phyloP scores from a whole-genome alignment of 805 yeast species.

The Cyberlindnera veronae region DNA sequence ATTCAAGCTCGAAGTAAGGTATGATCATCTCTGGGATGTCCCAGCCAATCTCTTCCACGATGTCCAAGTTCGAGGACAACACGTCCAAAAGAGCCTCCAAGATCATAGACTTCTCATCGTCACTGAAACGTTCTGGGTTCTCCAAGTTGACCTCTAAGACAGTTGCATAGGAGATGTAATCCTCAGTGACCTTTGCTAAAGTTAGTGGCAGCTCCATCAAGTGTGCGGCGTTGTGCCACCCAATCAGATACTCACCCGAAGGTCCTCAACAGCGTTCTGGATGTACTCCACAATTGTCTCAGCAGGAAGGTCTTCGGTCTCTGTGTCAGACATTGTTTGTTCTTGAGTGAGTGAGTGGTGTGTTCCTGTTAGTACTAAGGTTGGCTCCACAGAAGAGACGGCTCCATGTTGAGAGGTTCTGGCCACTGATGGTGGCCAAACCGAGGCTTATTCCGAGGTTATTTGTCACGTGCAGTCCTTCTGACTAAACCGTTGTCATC shows the following conservation, averaged over 20 bases:
- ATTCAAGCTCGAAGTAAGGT: constrained; percentile 42
- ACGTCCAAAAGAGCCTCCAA: constrained; percentile 43
- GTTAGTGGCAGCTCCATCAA: constrained; percentile 1
- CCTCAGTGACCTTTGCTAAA: constrained; percentile 41
- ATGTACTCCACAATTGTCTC: constrained; percentile 12
- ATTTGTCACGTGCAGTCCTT: too few species aligned
- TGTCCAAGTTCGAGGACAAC: constrained; percentile 42
- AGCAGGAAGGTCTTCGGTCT: constrained; percentile 12
- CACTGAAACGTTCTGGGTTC: constrained; percentile 43
- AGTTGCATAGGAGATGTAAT: constrained; percentile 70
- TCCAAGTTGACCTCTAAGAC: constrained; percentile 58
- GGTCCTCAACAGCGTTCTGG: constrained; percentile 15
- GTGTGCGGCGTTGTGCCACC: not conserved
- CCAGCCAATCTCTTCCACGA: constrained; percentile 80
- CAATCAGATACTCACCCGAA: constrained; percentile 9
- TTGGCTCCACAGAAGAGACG: too few species aligned
- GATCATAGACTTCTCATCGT: constrained; percentile 48
- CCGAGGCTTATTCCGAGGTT: too few species aligned
- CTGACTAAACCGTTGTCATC: too few species aligned
- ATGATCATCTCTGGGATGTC: constrained; percentile 75
- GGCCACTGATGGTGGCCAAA: too few species aligned
- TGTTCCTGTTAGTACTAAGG: too few species aligned
- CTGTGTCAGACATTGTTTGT: constrained; percentile 14
- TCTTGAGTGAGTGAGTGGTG: too few species aligned
- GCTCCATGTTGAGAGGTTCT: too few species aligned